Evolutionary conservation across 805 yeast species (phyloP).

Genomic region (Candida vartiovaarae): DNA sequence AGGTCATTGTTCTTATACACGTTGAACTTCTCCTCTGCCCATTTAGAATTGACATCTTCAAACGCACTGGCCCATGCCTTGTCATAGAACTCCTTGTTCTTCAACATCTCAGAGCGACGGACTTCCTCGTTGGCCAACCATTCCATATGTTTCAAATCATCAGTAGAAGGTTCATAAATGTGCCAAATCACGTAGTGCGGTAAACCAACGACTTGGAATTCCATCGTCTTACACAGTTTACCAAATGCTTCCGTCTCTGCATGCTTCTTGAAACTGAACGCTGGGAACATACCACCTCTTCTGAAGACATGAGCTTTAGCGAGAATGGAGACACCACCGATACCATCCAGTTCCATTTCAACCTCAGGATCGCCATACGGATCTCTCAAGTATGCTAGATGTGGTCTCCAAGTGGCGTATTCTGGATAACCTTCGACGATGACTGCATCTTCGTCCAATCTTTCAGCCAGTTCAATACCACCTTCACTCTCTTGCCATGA

Average conservation of each 20-base stretch:
- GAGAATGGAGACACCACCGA: constrained; percentile 93
- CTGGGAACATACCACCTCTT: constrained; percentile 91
- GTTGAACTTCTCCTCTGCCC: constrained; percentile 65
- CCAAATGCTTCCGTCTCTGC: constrained; percentile 99
- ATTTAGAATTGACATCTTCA: constrained; percentile 62
- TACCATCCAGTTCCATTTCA: constrained; percentile 91
- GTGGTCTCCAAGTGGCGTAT: constrained; percentile 97
- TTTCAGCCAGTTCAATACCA: constrained; percentile 67
- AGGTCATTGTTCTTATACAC: constrained; percentile 75
- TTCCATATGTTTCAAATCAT: constrained; percentile 82
- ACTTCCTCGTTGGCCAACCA: constrained; percentile 82
- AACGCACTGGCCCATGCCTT: constrained; percentile 74
- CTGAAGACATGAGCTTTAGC: constrained; percentile 83
- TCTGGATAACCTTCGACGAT: constrained; percentile 97
- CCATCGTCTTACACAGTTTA: constrained; percentile 80
- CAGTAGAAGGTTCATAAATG: constrained; percentile 90
- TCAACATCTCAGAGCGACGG: constrained; percentile 54
- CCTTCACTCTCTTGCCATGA: constrained; percentile 86
- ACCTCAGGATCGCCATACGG: constrained; percentile 93
- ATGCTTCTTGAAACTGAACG: constrained; percentile 90
- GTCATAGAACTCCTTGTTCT: constrained; percentile 57
- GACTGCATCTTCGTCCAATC: constrained; percentile 86
- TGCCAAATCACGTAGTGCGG: constrained; percentile 98
- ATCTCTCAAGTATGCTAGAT: constrained; percentile 88
- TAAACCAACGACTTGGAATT: constrained; percentile 77